Evolutionary conservation across 192 early-diverging fungal species (phyloP), one percentile per base, ranked within the genome.

Genomic region (Gamsiella multidivaricata): DNA sequence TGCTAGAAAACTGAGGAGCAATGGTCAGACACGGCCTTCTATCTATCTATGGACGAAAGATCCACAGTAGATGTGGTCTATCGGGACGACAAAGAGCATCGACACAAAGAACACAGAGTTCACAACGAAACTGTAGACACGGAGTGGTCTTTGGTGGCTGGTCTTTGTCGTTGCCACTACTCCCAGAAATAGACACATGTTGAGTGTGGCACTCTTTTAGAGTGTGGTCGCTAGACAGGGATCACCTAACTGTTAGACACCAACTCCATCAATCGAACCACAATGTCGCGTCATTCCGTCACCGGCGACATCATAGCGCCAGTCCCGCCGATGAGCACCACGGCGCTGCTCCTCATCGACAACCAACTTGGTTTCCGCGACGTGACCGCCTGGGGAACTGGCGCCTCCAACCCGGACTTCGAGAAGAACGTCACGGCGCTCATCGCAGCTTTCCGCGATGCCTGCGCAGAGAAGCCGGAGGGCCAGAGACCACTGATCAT

Each of bases 401-500:
- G 60, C 15, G 43, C 60, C 33, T 62, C 60, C 33, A 62, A 62
- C 47, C 60, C 47, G n/a, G 60, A 62, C 45, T 62, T 62, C 14
- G 60, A 62, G 32, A 62, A 50, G 46, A 62, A 62, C 32, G 33
- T 62, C 60, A 36, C 60, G 20, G 60, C 60, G 46, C 60, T 62
- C 33, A 62, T 62, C 46, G 45, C 60, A 62, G 60, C 46, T 62
- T 62, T 62, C 60, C 60, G 60, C 60, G 32, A 36, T 37, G 60
- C 60, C 22, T 62, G 60, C 33, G 32, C 31, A 51, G 60, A 62
- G 45, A 62, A 62, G 46, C 60, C 60, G 50, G 60, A 62, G 31
- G 60, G 46, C 32, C 60, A 62, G 46, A 62, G 60, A 49, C 60
- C 60, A 62, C 46, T 62, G 42, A 62, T 62, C 45, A 62, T 62